phyloP scores from a whole-genome alignment of 1,284 basidiomycete species.

The Cystobasidiaceae sp. region DNA sequence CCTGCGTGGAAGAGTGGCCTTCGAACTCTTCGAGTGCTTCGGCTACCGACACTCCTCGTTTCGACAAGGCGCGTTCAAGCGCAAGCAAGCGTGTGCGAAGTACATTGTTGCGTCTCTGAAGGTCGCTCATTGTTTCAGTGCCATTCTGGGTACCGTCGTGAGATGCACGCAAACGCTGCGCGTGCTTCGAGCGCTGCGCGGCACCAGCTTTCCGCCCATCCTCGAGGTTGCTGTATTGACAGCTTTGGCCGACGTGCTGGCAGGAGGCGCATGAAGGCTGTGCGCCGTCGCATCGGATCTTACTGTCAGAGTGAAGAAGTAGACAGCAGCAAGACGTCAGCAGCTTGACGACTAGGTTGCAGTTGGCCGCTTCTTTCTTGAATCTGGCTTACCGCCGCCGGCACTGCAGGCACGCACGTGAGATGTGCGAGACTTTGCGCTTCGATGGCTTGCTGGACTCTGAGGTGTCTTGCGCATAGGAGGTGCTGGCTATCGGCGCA shows the following conservation, averaged over 20 bases:
- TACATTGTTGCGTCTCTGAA: neutral
- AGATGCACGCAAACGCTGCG: neutral
- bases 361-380: too few relatives aligned
- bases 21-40: neutral
- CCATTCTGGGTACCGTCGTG: too few relatives aligned
- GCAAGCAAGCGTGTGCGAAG: slow-evolving; percentile 6
- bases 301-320: too few relatives aligned
- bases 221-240: slow-evolving; percentile 8
- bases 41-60: neutral
- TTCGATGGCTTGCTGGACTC: neutral
- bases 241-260: neutral
- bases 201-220: slow-evolving; percentile 16
- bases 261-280: slow-evolving; percentile 12
- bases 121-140: neutral
- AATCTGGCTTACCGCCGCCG: slow-evolving; percentile 1
- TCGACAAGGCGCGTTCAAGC: neutral
- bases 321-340: too few relatives aligned
- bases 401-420: slow-evolving; percentile 4
- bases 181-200: neutral
- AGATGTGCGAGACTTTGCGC: slow-evolving; percentile 14
- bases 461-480: too few relatives aligned
- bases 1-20: neutral
- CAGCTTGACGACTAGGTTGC: too few relatives aligned
- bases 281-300: slow-evolving; percentile 8
- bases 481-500: too few relatives aligned